Base-by-base conservation (phyloP, 495 filamentous ascomycete genomes). In the Neurospora africana region DNA sequence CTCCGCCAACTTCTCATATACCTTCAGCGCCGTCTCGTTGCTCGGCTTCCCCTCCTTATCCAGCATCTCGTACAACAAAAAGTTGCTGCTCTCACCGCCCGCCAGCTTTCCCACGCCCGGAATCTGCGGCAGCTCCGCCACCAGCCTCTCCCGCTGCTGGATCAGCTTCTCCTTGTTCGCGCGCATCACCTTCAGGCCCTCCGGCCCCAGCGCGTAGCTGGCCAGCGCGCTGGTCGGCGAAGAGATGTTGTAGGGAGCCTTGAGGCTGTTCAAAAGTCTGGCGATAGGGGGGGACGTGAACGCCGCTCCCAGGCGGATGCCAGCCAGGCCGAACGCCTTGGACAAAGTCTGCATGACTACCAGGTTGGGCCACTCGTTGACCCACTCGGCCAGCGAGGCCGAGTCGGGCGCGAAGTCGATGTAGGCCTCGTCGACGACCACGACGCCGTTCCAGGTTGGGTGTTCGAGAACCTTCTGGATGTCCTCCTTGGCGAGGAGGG, bases 301-400 rank as follows among this genome's bases (percentile, higher is more conserved):
- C 1, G 87, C 88, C 0, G 83, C 89, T 23, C 91, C 91, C 1
- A 93, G 81, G 5, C 95, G 86, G 76, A 98, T 97, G 19, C 95
- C 95, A 3, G 95, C 95, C 72, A 99, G 86, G 2, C 95, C 95
- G 77, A 99, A 99, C 1, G 93, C 95, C 81, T 99, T 99, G 77
- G 91, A 94, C 15, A 98, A 84, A 2, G 95, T 98, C 83, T 99
- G 95, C 94, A 98, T 95, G 41, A 99, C 93, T 27, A 97, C 94
- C 13, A 99, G 85, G 78, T 98, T 99, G n/a, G 95, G 94, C 89
- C 90, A 96, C 76, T 96, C 93, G 19, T 84, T 85, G 10, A 95
- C 95, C 92, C 92, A 97, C 79, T 97, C 92, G n/a, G 95, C 95
- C 21, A 98, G 86, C 78, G 89, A 92, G 39, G 91, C 87, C 30